These are phyloP conservation scores for Acorus gramineus DNA, from an alignment of 106 monocot genomes.

Conservation along the genomic window DNA sequence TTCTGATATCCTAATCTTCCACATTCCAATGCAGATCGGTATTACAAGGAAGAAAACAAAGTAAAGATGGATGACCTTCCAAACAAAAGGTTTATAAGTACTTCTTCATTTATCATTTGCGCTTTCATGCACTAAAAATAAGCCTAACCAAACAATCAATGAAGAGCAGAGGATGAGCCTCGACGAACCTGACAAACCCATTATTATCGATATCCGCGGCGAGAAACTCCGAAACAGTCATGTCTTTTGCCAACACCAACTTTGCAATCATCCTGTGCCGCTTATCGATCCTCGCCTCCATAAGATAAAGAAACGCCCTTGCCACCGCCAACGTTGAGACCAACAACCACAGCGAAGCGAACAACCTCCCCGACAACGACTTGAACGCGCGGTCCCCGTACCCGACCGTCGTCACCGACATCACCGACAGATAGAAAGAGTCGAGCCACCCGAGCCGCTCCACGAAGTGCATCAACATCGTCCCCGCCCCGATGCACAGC, in stretches of 20 bases:
- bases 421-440: slow-evolving; percentile 74
- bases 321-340: slow-evolving; percentile 82
- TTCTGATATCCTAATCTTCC: too few species aligned
- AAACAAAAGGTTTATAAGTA: too few species aligned
- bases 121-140: too few species aligned
- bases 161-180: too few species aligned
- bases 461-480: slow-evolving; percentile 33
- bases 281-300: slow-evolving; percentile 85
- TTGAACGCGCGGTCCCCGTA: slow-evolving; percentile 77
- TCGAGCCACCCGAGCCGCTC: slow-evolving; percentile 65
- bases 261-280: slow-evolving; percentile 70
- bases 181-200: slow-evolving; percentile 59
- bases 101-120: too few species aligned
- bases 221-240: slow-evolving; percentile 77
- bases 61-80: too few species aligned
- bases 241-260: slow-evolving; percentile 50
- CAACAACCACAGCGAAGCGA: slow-evolving; percentile 69
- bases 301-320: slow-evolving; percentile 71
- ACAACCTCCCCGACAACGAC: slow-evolving; percentile 61
- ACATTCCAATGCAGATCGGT: too few species aligned
- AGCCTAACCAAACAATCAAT: too few species aligned
- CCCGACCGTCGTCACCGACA: slow-evolving; percentile 94
- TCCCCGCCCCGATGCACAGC: slow-evolving; percentile 56
- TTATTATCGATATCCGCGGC: slow-evolving; percentile 77
- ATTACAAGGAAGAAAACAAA: too few species aligned